phyloP scores from a whole-genome alignment of 352 stramenopile genomes.

The Saprolegnia diclina region DNA sequence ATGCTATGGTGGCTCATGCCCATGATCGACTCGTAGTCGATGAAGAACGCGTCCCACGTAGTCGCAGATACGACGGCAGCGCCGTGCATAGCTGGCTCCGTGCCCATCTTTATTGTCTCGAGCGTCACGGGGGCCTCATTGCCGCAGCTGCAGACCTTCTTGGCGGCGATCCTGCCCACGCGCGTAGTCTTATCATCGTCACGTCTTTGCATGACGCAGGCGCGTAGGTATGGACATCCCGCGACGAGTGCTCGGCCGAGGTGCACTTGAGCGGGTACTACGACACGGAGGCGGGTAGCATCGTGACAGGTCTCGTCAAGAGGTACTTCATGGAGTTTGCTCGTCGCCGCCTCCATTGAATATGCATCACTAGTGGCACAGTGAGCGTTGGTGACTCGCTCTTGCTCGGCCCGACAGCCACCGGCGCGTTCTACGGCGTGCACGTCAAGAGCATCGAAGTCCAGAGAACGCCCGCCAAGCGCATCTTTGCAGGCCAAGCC shows the following conservation, averaged over 20 bases:
- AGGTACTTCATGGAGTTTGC: conserved; percentile 32
- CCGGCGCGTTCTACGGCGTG: conserved; percentile 60
- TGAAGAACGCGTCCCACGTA: neutral
- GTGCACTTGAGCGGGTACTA: conserved; percentile 79
- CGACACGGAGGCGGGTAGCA: conserved; percentile 64
- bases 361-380: conserved; percentile 35
- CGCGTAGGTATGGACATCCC: conserved; percentile 28
- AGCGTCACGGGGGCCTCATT: conserved; percentile 50
- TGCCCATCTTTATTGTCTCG: conserved; percentile 63
- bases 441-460: conserved; percentile 73
- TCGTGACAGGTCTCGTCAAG: conserved; percentile 67
- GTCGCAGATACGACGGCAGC: neutral
- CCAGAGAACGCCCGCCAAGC: conserved; percentile 55
- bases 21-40: neutral
- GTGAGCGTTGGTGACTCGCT: conserved; percentile 57
- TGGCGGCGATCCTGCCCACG: conserved; percentile 52
- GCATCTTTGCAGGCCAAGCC: conserved; percentile 59
- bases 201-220: neutral
- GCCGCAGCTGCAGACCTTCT: conserved; percentile 48
- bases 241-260: conserved; percentile 45
- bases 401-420: conserved; percentile 54
- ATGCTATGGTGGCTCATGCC: neutral
- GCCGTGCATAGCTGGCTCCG: neutral
- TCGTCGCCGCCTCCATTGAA: neutral
- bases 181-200: conserved; percentile 32